Evolutionary conservation across 2,329 filamentous ascomycete species (phyloP).

Genomic region (Sporothrix pallida): DNA sequence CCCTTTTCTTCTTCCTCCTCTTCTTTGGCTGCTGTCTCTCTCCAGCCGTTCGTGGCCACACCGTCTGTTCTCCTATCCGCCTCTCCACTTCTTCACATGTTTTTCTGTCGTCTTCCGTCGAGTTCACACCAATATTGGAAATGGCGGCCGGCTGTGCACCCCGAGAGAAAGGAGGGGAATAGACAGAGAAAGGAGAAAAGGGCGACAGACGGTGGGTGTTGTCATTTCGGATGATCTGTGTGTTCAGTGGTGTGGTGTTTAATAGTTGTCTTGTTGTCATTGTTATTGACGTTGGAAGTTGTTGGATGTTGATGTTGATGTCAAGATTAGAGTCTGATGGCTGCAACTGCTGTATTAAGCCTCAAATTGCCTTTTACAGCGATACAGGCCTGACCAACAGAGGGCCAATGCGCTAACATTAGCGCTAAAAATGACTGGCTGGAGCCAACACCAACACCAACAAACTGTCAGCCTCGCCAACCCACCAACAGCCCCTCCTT

Average conservation of each 20-base stretch:
- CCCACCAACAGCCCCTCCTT: constrained; percentile 13
- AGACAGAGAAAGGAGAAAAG: not conserved
- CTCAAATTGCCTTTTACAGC: constrained; percentile 33
- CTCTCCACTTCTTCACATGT: not conserved
- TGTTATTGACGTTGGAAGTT: not conserved
- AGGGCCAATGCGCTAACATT: not conserved
- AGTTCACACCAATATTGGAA: not conserved
- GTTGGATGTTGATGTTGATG: not conserved
- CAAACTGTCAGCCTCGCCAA: constrained; percentile 14
- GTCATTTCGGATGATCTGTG: constrained; percentile 5
- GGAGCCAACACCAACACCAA: constrained; percentile 2
- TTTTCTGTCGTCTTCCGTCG: not conserved
- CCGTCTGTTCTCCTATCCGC: not conserved
- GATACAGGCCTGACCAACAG: not conserved
- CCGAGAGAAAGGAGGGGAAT: not conserved
- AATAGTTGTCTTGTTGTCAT: not conserved
- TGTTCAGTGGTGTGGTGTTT: constrained; percentile 11
- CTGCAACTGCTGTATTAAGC: constrained; percentile 43
- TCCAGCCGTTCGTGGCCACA: not conserved
- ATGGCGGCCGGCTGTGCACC: not conserved
- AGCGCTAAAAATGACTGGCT: not conserved
- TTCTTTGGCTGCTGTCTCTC: not conserved
- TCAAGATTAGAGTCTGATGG: not conserved
- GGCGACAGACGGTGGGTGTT: not conserved
- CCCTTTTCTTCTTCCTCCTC: not conserved